Evolutionary conservation across 2,329 filamentous ascomycete genomes (phyloP).

Genomic region (Penicillium italicum): DNA sequence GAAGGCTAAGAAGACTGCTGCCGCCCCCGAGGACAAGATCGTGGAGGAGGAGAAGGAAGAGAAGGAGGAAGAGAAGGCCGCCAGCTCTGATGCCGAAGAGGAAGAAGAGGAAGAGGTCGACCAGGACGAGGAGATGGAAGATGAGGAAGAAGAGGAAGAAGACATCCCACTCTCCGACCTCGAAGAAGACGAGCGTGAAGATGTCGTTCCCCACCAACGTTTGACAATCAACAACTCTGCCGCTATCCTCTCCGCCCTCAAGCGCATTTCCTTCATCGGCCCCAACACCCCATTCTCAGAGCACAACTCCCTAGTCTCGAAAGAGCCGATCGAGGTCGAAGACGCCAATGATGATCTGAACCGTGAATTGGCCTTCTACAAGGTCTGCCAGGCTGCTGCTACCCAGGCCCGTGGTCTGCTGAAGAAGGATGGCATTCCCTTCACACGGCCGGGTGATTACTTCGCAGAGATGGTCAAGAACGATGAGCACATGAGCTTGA

Average conservation of each 20-base stretch:
- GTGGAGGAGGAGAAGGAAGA: slow-evolving; percentile 18
- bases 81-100: slow-evolving; percentile 28
- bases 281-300: slow-evolving; percentile 72
- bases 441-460: slow-evolving; percentile 87
- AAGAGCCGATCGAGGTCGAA: slow-evolving; percentile 66
- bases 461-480: slow-evolving; percentile 99
- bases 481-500: slow-evolving; percentile 96
- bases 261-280: slow-evolving; percentile 57
- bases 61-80: slow-evolving; percentile 40
- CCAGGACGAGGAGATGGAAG: slow-evolving; percentile 43
- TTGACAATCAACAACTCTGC: slow-evolving; percentile 96
- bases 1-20: slow-evolving; percentile 35
- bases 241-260: slow-evolving; percentile 74
- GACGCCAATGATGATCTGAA: slow-evolving; percentile 89
- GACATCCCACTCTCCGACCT: slow-evolving; percentile 87
- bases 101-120: slow-evolving; percentile 28
- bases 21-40: slow-evolving; percentile 26
- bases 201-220: slow-evolving; percentile 83
- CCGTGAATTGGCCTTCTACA: slow-evolving; percentile 90
- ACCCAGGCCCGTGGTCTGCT: slow-evolving; percentile 69
- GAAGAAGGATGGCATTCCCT: slow-evolving; percentile 76
- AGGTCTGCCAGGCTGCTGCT: slow-evolving; percentile 78
- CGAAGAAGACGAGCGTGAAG: slow-evolving; percentile 75
- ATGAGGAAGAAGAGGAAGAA: slow-evolving; percentile 70
- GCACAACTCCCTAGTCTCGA: slow-evolving; percentile 72